Conservation (phyloP, 1,139 yeast species). For the Pichia sp. region DNA sequence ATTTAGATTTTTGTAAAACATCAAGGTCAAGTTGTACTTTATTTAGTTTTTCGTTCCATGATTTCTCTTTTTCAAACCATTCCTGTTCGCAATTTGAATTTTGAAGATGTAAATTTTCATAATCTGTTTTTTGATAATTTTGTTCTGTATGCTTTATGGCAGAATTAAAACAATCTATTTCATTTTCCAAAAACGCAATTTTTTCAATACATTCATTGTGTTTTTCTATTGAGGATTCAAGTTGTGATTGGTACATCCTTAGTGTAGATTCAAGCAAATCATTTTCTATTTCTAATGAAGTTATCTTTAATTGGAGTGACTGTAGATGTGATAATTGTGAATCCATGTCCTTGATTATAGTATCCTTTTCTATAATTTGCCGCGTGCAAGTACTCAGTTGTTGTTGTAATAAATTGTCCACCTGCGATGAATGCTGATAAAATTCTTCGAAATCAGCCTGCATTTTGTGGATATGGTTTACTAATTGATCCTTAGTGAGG, state of each 20-base stretch:
- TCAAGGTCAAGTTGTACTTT: no score
- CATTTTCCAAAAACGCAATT: conserved; percentile 23
- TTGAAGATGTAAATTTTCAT: background rate
- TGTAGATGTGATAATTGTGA: conserved; percentile 1
- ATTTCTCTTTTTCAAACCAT: no score
- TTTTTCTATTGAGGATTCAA: conserved; percentile 13
- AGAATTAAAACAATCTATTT: conserved; percentile 7
- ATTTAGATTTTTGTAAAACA: no score
- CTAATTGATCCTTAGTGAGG: conserved; percentile 17
- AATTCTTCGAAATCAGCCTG: conserved; percentile 22
- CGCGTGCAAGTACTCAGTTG: conserved; percentile 16
- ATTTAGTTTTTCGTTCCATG: no score
- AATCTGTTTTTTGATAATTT: background rate
- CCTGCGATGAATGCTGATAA: conserved; percentile 22
- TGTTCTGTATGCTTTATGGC: background rate
- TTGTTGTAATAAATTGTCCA: conserved; percentile 24
- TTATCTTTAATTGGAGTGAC: conserved; percentile 3
- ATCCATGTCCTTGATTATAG: conserved; percentile 1
- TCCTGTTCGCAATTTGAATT: no score
- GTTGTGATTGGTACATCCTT: conserved; percentile 15
- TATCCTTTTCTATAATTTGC: conserved; percentile 3
- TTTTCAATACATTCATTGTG: conserved; percentile 21
- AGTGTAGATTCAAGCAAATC: conserved; percentile 23
- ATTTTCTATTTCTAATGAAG: conserved; percentile 21
- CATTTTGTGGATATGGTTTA: conserved; percentile 18